Percentiles rank a stretch among this genome's conserved stretches.
Evolutionary conservation across 495 filamentous ascomycete genomes (phyloP).

Genomic region (Penicillium coprophilum): DNA sequence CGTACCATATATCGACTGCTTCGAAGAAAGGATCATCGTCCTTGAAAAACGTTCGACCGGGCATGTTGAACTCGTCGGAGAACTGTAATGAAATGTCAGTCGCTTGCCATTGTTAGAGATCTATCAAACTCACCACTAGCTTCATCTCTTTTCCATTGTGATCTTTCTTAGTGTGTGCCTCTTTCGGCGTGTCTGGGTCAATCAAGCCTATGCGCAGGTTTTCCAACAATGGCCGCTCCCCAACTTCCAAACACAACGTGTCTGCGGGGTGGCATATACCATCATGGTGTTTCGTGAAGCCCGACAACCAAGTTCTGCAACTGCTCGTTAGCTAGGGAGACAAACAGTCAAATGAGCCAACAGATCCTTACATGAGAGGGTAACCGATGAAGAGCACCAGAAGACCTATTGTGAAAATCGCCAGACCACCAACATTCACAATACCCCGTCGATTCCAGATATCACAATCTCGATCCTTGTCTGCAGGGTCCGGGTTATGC

Average conservation of each 20-base stretch:
- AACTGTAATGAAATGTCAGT: slow-evolving; percentile 48
- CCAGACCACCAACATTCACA: slow-evolving; percentile 65
- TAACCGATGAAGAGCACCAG: slow-evolving; percentile 71
- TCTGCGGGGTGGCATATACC: slow-evolving; percentile 38
- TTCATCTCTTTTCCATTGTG: slow-evolving; percentile 61
- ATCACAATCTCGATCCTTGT: slow-evolving; percentile 66
- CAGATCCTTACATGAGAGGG: slow-evolving; percentile 62
- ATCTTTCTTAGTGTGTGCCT: slow-evolving; percentile 55
- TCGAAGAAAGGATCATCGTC: slow-evolving; percentile 72
- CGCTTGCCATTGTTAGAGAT: not conserved
- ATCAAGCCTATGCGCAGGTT: slow-evolving; percentile 63
- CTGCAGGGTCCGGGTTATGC: slow-evolving; percentile 69
- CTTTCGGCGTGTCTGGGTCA: slow-evolving; percentile 69
- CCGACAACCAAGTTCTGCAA: slow-evolving; percentile 57
- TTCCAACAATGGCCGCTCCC: slow-evolving; percentile 54
- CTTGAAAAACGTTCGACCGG: slow-evolving; percentile 70
- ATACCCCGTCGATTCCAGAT: slow-evolving; percentile 66
- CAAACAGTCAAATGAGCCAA: not conserved
- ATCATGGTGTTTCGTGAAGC: slow-evolving; percentile 20
- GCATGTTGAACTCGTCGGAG: slow-evolving; percentile 75
- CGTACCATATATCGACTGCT: slow-evolving; percentile 77
- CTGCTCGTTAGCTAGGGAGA: slow-evolving; percentile 17
- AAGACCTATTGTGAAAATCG: slow-evolving; percentile 60
- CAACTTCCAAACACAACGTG: slow-evolving; percentile 59
- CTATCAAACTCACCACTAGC: slow-evolving; percentile 55